Conservation (phyloP, 441 rosid species). For the Hypseocharis bilobata region DNA sequence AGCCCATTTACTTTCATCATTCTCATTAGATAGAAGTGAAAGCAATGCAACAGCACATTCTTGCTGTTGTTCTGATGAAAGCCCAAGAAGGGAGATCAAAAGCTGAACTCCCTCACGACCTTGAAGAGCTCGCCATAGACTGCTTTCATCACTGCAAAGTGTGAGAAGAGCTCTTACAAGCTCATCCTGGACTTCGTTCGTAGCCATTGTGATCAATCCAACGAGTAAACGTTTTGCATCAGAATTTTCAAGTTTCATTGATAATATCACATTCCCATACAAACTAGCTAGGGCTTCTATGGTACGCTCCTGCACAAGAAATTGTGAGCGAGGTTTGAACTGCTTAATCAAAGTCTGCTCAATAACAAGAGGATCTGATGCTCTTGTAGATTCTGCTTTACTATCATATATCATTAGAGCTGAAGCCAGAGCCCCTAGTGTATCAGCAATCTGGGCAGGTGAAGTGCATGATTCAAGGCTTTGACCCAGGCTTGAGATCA, state of each 20-base stretch:
- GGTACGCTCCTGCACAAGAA: slow-evolving; percentile 97
- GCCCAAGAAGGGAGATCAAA: slow-evolving; percentile 96
- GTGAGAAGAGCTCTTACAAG: slow-evolving; percentile 76
- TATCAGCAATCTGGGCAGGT: slow-evolving; percentile 92
- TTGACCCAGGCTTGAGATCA: slow-evolving; percentile 97
- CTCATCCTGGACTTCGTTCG: slow-evolving; percentile 91
- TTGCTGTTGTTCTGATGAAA: slow-evolving; percentile 98
- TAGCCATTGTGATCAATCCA: slow-evolving; percentile 96
- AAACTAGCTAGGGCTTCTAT: slow-evolving; percentile 97
- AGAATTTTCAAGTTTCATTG: slow-evolving; percentile 61
- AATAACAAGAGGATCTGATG: slow-evolving; percentile 63
- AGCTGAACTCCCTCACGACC: slow-evolving; percentile 99
- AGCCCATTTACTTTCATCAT: slow-evolving; percentile 99
- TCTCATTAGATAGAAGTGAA: slow-evolving; percentile 82
- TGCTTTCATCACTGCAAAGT: slow-evolving; percentile 78
- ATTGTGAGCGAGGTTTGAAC: slow-evolving; percentile 73
- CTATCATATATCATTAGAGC: slow-evolving; percentile 95
- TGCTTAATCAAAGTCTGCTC: slow-evolving; percentile 88
- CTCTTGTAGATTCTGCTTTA: slow-evolving; percentile 69
- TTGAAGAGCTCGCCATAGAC: slow-evolving; percentile 90
- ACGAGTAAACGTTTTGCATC: slow-evolving; percentile 96
- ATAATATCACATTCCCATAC: slow-evolving; percentile 78
- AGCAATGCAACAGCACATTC: slow-evolving; percentile 99
- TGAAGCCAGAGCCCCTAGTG: slow-evolving; percentile 95
- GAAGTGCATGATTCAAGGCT: slow-evolving; percentile 98